A percentile compares a stretch with the other conserved stretches of the same genome.
These are phyloP conservation scores for Penicillium paxilli DNA, from an alignment of 495 filamentous ascomycete genomes.

Conservation along the genomic window DNA sequence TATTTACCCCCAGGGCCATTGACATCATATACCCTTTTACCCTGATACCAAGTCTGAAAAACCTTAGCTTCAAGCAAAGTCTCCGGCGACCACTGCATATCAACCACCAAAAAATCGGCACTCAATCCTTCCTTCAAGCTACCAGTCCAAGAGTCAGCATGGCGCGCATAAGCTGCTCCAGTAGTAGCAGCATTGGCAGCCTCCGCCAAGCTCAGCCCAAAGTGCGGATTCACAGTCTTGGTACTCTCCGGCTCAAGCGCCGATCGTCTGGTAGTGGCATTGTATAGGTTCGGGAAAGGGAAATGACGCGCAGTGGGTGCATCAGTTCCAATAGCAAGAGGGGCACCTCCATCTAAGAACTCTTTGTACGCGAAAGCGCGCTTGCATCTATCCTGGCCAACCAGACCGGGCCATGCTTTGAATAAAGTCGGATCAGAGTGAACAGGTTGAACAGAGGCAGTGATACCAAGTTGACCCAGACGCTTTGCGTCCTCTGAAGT, in stretches of 20 bases:
- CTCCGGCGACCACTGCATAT: constrained; percentile 56
- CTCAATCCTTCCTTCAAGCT: constrained; percentile 45
- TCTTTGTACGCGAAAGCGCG: constrained; percentile 64
- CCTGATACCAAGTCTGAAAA: constrained; percentile 57
- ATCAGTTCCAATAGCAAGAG: constrained; percentile 59
- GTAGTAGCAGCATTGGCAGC: constrained; percentile 55
- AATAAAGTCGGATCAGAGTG: constrained; percentile 62
- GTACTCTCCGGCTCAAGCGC: constrained; percentile 48
- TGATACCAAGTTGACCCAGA: constrained; percentile 57
- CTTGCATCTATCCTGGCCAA: constrained; percentile 53
- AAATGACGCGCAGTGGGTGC: constrained; percentile 57
- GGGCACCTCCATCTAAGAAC: constrained; percentile 55
- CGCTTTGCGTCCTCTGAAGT: constrained; percentile 51
- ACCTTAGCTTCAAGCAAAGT: constrained; percentile 52
- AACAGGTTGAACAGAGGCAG: constrained; percentile 62
- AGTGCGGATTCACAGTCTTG: constrained; percentile 53
- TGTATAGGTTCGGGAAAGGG: constrained; percentile 57
- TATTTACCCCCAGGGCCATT: background rate
- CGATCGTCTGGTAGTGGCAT: constrained; percentile 57
- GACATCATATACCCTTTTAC: constrained; percentile 32
- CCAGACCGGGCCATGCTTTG: constrained; percentile 56
- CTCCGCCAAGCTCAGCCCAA: constrained; percentile 50
- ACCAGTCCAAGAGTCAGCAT: constrained; percentile 56
- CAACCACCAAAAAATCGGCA: constrained; percentile 60
- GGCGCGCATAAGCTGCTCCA: constrained; percentile 59